Evolutionary conservation across 2,329 filamentous ascomycete species (phyloP).

Genomic region (Alternaria tenuissima): DNA sequence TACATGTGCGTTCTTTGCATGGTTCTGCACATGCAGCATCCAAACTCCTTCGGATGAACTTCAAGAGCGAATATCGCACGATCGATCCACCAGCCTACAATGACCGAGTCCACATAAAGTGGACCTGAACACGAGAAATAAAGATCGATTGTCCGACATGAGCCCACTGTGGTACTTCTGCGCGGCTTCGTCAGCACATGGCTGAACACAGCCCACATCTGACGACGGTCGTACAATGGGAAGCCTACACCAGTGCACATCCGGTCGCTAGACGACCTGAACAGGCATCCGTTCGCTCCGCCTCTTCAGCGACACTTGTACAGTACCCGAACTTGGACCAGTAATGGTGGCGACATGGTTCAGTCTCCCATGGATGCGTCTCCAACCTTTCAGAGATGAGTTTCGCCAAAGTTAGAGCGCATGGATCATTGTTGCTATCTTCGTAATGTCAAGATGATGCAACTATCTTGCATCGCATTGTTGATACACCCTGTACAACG

Average conservation of each 20-base stretch:
- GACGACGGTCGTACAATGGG: not conserved
- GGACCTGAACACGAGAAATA: constrained; percentile 1
- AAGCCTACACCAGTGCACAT: not conserved
- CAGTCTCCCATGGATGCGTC: not conserved
- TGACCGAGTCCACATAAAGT: not conserved
- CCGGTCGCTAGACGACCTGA: not conserved
- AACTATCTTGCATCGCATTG: not conserved
- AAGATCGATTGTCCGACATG: constrained; percentile 2
- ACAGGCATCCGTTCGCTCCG: not conserved
- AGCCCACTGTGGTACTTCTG: not conserved
- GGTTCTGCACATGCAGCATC: not conserved
- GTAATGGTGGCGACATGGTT: not conserved
- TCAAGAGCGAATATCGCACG: not conserved
- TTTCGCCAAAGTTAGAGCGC: not conserved
- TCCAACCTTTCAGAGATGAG: not conserved
- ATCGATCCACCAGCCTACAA: constrained; percentile 3
- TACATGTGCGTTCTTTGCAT: not conserved
- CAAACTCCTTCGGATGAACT: not conserved
- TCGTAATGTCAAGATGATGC: not conserved
- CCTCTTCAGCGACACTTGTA: not conserved
- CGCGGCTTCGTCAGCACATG: not conserved
- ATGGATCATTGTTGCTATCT: not conserved
- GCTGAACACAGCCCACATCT: not conserved
- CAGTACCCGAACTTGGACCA: not conserved
- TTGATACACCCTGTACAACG: not conserved